Conservation (phyloP, 2,329 filamentous ascomycete genomes). For the Colletotrichum lupini region DNA sequence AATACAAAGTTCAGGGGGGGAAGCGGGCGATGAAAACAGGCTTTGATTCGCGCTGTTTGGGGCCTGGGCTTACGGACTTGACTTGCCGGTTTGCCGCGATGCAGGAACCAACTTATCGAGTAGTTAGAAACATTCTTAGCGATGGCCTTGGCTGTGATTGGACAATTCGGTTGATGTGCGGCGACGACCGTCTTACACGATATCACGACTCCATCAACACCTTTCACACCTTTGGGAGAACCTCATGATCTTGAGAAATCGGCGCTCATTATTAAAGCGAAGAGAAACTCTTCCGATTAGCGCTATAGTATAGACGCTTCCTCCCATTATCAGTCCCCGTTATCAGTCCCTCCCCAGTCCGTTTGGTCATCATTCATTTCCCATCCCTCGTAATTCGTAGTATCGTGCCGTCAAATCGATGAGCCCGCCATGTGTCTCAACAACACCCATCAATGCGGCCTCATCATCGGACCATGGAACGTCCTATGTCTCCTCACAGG, state of each 20-base stretch:
- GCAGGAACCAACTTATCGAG: conserved; percentile 4
- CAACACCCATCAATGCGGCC: conserved; percentile 1
- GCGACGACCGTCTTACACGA: neutral
- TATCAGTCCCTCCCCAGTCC: too few relatives aligned
- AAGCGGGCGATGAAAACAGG: conserved; percentile 15
- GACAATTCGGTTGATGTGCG: neutral
- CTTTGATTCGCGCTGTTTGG: conserved; percentile 25
- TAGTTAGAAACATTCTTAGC: neutral
- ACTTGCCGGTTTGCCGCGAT: conserved; percentile 18
- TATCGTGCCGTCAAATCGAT: neutral
- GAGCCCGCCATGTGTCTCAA: neutral
- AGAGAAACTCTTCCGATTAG: neutral
- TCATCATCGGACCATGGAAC: conserved; percentile 26
- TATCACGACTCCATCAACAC: neutral
- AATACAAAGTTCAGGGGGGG: conserved; percentile 13
- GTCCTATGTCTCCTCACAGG: conserved; percentile 6
- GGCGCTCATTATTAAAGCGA: too few relatives aligned
- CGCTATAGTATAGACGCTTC: neutral
- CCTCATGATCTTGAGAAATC: neutral
- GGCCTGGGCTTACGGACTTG: conserved; percentile 1
- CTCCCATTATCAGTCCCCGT: neutral
- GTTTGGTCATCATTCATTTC: too few relatives aligned
- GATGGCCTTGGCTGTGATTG: conserved; percentile 9
- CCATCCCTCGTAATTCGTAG: neutral
- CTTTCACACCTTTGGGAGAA: neutral